A percentile compares a stretch with the other conserved stretches of the same genome.
Conservation (phyloP, 2,329 filamentous ascomycete species). For the Colletotrichum somersetense region DNA sequence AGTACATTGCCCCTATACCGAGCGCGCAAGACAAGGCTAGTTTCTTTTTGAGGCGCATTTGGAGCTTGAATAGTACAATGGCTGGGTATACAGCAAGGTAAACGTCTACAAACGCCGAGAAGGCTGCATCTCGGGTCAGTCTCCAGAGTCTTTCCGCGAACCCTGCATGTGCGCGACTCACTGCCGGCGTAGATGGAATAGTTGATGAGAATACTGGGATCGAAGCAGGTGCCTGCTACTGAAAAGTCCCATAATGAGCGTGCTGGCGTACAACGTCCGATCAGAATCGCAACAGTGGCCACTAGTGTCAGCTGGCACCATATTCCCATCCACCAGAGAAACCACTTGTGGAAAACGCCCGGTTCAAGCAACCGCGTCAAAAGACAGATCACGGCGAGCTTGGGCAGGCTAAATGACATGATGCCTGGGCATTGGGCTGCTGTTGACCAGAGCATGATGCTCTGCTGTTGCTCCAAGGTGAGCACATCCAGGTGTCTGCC, state of each 20-base stretch:
- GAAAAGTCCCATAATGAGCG: conserved; percentile 55
- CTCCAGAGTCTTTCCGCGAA: rapidly evolving
- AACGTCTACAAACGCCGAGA: conserved; percentile 55
- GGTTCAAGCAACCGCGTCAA: conserved; percentile 55
- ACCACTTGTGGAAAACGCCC: conserved; percentile 47
- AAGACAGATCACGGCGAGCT: conserved; percentile 56
- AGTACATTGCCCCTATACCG: conserved; percentile 55
- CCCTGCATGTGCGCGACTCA: conserved; percentile 40
- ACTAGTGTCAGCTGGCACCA: conserved; percentile 49
- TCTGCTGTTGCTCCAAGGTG: conserved; percentile 46
- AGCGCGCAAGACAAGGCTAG: conserved; percentile 53
- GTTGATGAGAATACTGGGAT: conserved; percentile 51
- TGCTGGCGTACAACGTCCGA: conserved; percentile 57
- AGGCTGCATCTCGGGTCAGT: conserved; percentile 41
- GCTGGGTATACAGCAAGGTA: conserved; percentile 59
- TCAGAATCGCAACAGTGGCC: conserved; percentile 55
- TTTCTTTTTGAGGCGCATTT: conserved; percentile 57
- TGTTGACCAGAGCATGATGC: conserved; percentile 52
- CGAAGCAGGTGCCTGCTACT: conserved; percentile 52
- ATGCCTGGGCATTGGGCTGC: conserved; percentile 54
- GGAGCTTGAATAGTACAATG: conserved; percentile 52
- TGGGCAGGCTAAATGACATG: conserved; percentile 56
- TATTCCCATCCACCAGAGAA: conserved; percentile 54
- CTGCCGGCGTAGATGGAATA: conserved; percentile 57
- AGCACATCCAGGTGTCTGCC: conserved; percentile 55